phyloP scores from a whole-genome alignment of 1,139 yeast genomes.

The Geotrichum citri-aurantii region DNA sequence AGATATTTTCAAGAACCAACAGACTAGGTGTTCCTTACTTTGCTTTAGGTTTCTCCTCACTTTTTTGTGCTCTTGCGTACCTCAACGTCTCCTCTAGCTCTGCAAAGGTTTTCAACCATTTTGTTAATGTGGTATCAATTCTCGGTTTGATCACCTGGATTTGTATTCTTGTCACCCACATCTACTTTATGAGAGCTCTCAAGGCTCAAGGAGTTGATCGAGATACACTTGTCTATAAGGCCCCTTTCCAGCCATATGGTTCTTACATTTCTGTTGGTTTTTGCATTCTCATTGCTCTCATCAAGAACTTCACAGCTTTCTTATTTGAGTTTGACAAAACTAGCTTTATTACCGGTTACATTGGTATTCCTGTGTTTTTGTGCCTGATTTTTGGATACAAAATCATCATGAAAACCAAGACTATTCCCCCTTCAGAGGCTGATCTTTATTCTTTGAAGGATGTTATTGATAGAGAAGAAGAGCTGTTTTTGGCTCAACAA shows the following conservation, averaged over 20 bases:
- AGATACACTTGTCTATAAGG: slow-evolving; percentile 47
- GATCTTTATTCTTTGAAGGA: slow-evolving; percentile 61
- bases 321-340: slow-evolving; percentile 52
- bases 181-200: slow-evolving; percentile 58
- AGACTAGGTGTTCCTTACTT: slow-evolving; percentile 60
- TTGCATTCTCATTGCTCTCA: slow-evolving; percentile 54
- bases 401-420: slow-evolving; percentile 47
- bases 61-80: slow-evolving; percentile 55
- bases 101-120: slow-evolving; percentile 55
- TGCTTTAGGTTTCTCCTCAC: slow-evolving; percentile 42
- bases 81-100: slow-evolving; percentile 55
- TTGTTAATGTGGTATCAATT: slow-evolving; percentile 65
- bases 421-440: slow-evolving; percentile 51
- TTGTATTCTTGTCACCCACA: slow-evolving; percentile 54
- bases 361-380: slow-evolving; percentile 64
- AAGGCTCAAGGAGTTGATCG: slow-evolving; percentile 56
- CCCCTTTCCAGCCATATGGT: slow-evolving; percentile 47
- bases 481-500: slow-evolving; percentile 43
- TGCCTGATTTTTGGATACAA: slow-evolving; percentile 56
- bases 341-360: slow-evolving; percentile 69
- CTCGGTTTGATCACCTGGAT: slow-evolving; percentile 70
- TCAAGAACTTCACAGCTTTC: slow-evolving; percentile 72
- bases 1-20: slow-evolving; percentile 52
- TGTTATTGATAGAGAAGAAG: slow-evolving; percentile 64
- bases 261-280: slow-evolving; percentile 50